phyloP scores from a whole-genome alignment of 106 monocot species.

The Vanilla planifolia region DNA sequence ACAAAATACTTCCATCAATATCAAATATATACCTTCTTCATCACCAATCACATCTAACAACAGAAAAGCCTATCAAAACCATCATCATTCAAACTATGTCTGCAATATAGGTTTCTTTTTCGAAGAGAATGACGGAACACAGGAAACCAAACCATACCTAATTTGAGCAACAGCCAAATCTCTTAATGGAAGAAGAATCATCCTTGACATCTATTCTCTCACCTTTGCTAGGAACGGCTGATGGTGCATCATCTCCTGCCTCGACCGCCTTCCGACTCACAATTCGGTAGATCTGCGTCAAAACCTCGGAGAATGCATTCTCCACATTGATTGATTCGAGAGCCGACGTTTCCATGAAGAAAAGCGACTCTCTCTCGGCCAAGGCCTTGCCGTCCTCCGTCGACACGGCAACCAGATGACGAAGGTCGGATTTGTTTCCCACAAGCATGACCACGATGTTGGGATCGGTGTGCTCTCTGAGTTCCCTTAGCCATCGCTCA shows the following conservation, averaged over 20 bases:
- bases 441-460: conserved; percentile 42
- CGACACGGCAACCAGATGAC: conserved; percentile 40
- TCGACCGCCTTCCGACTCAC: conserved; percentile 40
- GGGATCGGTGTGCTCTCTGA: conserved; percentile 44
- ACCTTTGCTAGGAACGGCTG: conserved; percentile 22
- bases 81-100: too few species aligned
- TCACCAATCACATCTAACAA: too few species aligned
- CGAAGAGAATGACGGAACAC: too few species aligned
- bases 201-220: conserved; percentile 35
- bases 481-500: conserved; percentile 41
- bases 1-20: too few species aligned
- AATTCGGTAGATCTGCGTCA: conserved; percentile 34
- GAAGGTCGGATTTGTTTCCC: conserved; percentile 48
- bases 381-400: conserved; percentile 39
- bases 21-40: too few species aligned
- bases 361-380: conserved; percentile 35
- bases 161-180: conserved; percentile 29
- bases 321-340: conserved; percentile 40
- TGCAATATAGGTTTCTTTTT: too few species aligned
- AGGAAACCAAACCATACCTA: too few species aligned
- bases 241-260: conserved; percentile 25
- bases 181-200: conserved; percentile 34
- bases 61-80: too few species aligned
- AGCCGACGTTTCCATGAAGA: conserved; percentile 51
- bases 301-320: conserved; percentile 33